Conservation (phyloP, 768 basidiomycete species). For the Mycena pura region DNA sequence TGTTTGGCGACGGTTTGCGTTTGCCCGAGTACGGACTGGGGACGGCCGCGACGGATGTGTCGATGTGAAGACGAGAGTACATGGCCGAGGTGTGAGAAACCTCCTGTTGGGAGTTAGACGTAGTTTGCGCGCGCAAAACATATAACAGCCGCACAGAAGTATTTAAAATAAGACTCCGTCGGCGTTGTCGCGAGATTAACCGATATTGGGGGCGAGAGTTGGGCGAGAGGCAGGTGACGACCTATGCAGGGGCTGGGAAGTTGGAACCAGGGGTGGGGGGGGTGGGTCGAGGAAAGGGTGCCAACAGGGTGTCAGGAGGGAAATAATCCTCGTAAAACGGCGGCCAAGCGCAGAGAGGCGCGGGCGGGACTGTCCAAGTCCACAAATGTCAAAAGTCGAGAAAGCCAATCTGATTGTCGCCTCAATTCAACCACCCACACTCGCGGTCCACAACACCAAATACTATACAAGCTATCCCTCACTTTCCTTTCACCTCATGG, state of each 20-base stretch:
- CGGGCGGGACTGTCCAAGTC: too few relatives aligned
- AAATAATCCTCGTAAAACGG: too few relatives aligned
- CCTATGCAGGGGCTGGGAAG: not conserved
- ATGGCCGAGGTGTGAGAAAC: conserved; percentile 1
- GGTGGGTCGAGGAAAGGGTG: too few relatives aligned
- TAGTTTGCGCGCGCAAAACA: not conserved
- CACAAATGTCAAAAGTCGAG: not conserved
- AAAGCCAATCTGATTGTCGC: not conserved
- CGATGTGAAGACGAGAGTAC: conserved; percentile 35
- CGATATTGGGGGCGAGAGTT: not conserved
- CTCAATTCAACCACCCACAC: not conserved
- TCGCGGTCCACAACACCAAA: conserved; percentile 15
- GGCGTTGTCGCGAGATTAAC: conserved; percentile 1
- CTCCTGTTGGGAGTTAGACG: conserved; percentile 8
- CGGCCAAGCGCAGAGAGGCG: too few relatives aligned
- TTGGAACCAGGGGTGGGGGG: not conserved
- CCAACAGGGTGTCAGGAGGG: too few relatives aligned
- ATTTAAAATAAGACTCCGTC: not conserved
- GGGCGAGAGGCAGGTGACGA: not conserved
- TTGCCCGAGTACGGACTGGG: conserved; percentile 23
- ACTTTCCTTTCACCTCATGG: not conserved
- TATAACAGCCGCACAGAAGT: not conserved
- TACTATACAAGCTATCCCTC: not conserved
- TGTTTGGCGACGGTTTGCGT: conserved; percentile 22
- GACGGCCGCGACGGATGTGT: conserved; percentile 31